Evolutionary conservation across 192 early-diverging fungal species (phyloP).

Genomic region (Haplosporangium gracile): DNA sequence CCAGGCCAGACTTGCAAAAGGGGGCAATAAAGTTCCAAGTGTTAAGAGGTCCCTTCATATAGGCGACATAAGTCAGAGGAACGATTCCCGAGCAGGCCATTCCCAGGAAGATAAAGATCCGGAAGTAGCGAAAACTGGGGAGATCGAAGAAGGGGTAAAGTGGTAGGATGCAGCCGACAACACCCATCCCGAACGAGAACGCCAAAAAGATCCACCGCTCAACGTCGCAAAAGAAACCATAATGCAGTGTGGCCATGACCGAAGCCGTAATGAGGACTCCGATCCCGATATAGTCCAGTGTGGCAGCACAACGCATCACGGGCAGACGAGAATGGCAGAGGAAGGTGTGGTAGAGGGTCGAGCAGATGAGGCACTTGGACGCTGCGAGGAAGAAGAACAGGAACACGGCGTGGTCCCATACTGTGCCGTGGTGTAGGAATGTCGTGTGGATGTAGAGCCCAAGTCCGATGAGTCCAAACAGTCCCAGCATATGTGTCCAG

Average conservation of each 20-base stretch:
- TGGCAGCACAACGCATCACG: constrained; percentile 69
- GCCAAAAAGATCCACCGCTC: constrained; percentile 65
- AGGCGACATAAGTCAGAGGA: constrained; percentile 64
- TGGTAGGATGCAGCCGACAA: constrained; percentile 63
- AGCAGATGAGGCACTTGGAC: constrained; percentile 71
- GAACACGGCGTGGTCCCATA: constrained; percentile 60
- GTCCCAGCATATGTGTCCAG: constrained; percentile 73
- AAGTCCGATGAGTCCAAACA: constrained; percentile 65
- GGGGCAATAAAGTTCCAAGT: constrained; percentile 63
- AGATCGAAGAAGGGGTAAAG: constrained; percentile 70
- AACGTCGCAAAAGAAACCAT: constrained; percentile 69
- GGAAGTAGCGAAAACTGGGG: constrained; percentile 63
- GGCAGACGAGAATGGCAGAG: constrained; percentile 66
- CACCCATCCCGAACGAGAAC: constrained; percentile 56
- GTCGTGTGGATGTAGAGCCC: constrained; percentile 61
- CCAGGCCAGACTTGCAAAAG: constrained; percentile 63
- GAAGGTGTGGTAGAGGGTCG: constrained; percentile 72
- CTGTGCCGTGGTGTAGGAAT: constrained; percentile 35
- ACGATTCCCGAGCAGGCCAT: constrained; percentile 65
- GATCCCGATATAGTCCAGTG: constrained; percentile 75
- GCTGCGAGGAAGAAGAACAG: constrained; percentile 69
- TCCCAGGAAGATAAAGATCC: constrained; percentile 67
- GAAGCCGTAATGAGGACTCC: constrained; percentile 72
- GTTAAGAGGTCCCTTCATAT: constrained; percentile 56
- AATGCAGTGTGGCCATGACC: constrained; percentile 67